These are phyloP conservation scores for Cyberlindnera sargentensis DNA, from an alignment of 805 yeast species.

Conservation along the genomic window DNA sequence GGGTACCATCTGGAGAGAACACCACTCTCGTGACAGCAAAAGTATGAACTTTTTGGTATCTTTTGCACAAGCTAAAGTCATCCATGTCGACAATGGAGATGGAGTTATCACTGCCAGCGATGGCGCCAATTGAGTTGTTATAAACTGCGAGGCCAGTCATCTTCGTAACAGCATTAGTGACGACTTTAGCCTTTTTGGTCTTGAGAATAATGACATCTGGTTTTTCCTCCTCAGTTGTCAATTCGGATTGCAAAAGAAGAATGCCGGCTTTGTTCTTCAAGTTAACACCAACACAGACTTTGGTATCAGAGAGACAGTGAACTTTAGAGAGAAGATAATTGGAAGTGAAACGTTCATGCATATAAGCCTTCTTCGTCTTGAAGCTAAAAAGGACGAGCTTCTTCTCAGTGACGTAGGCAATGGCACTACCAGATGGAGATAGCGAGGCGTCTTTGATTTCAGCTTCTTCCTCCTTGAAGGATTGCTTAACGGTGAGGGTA, in stretches of 20 bases:
- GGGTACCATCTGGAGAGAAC: constrained; percentile 61
- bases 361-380: constrained; percentile 7
- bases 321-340: constrained; percentile 33
- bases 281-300: constrained; percentile 38
- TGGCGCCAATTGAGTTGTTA: constrained; percentile 29
- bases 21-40: constrained; percentile 72
- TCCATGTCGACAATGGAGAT: constrained; percentile 47
- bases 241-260: constrained; percentile 23
- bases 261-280: constrained; percentile 35
- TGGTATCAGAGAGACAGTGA: constrained; percentile 30
- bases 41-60: constrained; percentile 58
- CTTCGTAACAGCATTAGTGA: constrained; percentile 46
- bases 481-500: constrained; percentile 44
- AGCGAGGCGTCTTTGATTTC: constrained; percentile 62
- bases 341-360: constrained; percentile 14
- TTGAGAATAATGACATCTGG: constrained; percentile 9
- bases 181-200: constrained; percentile 32
- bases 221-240: constrained; percentile 10
- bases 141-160: constrained; percentile 46
- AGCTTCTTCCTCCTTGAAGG: constrained; percentile 41
- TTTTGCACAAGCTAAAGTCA: constrained; percentile 44
- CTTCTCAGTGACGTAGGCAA: constrained; percentile 55
- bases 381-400: constrained; percentile 27
- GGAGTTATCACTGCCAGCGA: constrained; percentile 54
- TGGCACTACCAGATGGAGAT: constrained; percentile 56